phyloP scores from a whole-genome alignment of 768 basidiomycete genomes.

The Exidia glandulosa region DNA sequence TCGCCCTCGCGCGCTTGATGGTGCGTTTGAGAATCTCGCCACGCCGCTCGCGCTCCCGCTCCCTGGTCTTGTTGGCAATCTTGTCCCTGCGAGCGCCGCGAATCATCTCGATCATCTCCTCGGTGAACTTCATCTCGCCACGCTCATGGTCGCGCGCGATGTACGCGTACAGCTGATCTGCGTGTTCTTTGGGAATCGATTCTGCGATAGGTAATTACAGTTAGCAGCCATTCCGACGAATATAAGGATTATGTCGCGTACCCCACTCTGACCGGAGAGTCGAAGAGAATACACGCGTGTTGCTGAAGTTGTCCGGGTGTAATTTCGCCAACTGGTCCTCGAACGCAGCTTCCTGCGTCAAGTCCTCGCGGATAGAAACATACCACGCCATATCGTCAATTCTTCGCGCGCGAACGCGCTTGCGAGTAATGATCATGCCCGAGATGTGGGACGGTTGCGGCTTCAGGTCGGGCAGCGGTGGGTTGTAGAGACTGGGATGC shows the following conservation, averaged over 20 bases:
- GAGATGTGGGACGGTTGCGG: conserved; percentile 68
- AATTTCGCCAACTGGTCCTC: conserved; percentile 18
- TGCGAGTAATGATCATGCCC: conserved; percentile 52
- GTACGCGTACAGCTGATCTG: conserved; percentile 21
- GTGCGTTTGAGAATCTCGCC: conserved; percentile 50
- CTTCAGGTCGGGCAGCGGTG: conserved; percentile 65
- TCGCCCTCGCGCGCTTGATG: conserved; percentile 34
- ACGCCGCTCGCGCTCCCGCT: conserved; percentile 45
- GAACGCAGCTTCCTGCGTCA: conserved; percentile 27
- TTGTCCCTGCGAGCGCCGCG: conserved; percentile 49
- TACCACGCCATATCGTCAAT: conserved; percentile 24
- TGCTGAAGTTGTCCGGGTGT: conserved; percentile 3
- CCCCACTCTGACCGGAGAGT: conserved; percentile 25
- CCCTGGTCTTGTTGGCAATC: conserved; percentile 53
- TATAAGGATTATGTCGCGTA: conserved; percentile 18
- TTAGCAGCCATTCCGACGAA: not conserved
- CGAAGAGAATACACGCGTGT: conserved; percentile 14
- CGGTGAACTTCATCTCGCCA: conserved; percentile 30
- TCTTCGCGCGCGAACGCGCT: conserved; percentile 34
- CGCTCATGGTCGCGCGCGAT: conserved; percentile 34
- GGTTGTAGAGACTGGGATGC: conserved; percentile 51
- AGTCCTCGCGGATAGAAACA: conserved; percentile 21
- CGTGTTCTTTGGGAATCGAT: conserved; percentile 23
- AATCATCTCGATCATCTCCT: conserved; percentile 36
- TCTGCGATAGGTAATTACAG: conserved; percentile 16